Evolutionary conservation across 768 basidiomycete species (phyloP).

Genomic region (Saitozyma podzolica): DNA sequence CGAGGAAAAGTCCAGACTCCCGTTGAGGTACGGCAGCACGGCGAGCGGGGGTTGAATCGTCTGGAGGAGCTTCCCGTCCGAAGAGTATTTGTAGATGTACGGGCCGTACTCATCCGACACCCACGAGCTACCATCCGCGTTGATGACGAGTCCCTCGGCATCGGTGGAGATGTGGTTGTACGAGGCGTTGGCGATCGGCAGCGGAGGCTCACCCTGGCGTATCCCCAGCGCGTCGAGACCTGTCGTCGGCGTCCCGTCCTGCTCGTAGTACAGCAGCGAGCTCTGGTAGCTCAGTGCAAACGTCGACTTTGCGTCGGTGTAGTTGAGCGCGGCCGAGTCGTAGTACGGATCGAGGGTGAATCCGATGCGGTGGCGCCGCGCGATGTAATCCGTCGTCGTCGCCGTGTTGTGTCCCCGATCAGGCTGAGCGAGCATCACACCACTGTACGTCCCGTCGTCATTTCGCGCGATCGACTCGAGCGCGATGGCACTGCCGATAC

Average conservation of each 20-base stretch:
- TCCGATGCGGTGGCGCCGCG: conserved; percentile 64
- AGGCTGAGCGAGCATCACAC: conserved; percentile 62
- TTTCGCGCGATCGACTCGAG: conserved; percentile 53
- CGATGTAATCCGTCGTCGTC: conserved; percentile 63
- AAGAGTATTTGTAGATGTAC: conserved; percentile 62
- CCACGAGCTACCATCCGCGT: conserved; percentile 66
- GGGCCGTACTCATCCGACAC: conserved; percentile 71
- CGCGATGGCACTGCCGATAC: conserved; percentile 65
- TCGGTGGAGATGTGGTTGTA: conserved; percentile 62
- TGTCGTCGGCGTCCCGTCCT: conserved; percentile 54
- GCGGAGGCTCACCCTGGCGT: conserved; percentile 58
- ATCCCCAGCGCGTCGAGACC: conserved; percentile 62
- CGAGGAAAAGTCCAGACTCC: conserved; percentile 61
- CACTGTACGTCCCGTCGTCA: conserved; percentile 55
- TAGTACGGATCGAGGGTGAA: conserved; percentile 65
- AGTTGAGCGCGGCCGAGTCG: conserved; percentile 54
- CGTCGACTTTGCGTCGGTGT: conserved; percentile 59
- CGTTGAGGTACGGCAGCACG: conserved; percentile 57
- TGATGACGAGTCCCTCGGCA: conserved; percentile 63
- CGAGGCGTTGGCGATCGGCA: conserved; percentile 54
- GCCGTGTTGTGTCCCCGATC: conserved; percentile 61
- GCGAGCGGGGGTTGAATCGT: conserved; percentile 65
- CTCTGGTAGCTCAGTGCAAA: conserved; percentile 59
- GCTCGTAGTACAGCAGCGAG: conserved; percentile 60
- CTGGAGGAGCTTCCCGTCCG: conserved; percentile 58